Evolutionary conservation across 768 basidiomycete genomes (phyloP), one percentile per base, ranked within the genome.

Genomic region (Suillus decipiens): DNA sequence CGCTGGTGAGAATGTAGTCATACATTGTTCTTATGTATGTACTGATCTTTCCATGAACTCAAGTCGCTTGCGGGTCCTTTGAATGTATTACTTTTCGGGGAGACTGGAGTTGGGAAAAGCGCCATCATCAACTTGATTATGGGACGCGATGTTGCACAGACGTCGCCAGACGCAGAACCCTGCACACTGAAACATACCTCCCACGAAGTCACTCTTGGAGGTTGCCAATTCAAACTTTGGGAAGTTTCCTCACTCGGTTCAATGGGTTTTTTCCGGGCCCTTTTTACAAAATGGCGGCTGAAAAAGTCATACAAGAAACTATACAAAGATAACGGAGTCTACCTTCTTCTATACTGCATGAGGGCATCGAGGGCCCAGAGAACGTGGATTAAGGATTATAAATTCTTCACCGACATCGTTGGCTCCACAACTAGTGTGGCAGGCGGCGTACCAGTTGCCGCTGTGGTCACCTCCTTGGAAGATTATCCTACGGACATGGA

Each of bases 81-180:
- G 33, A 82, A 82, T 58, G 57, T 82, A n/a, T 70, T 82, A 17
- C 51, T 82, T 24, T 82, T 82, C 47, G 81, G 81, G 1, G 79
- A 81, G 50, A 74, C 75, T 3, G 81, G 81, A 17, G 64, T 76
- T 2, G 76, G 77, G 14, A 82, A 82, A 66, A 82, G 81, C 62
- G 79, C 78, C 3, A 64, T 82, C 2, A 68, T 82, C 55, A 82
- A 82, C 68, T 74, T 82, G 76, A 64, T 82, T 22, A 68, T 68
- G 34, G 75, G 73, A 33, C 17, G 53, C 5, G 63, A 73, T 12
- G 63, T 61, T 1, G 80, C 80, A 0, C 36, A 61, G 6, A 73
- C 73, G 4, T 79, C 78, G 7, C 71, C 66, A 45, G 66, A 70
- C 10, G 75, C 68, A 8, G 61, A 63, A 0, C 77, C 80, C 5